A percentile compares a stretch with the other conserved stretches of the same genome.
These are phyloP conservation scores for Elsinoe batatas DNA, from an alignment of 2,329 filamentous ascomycete species.

Conservation along the genomic window DNA sequence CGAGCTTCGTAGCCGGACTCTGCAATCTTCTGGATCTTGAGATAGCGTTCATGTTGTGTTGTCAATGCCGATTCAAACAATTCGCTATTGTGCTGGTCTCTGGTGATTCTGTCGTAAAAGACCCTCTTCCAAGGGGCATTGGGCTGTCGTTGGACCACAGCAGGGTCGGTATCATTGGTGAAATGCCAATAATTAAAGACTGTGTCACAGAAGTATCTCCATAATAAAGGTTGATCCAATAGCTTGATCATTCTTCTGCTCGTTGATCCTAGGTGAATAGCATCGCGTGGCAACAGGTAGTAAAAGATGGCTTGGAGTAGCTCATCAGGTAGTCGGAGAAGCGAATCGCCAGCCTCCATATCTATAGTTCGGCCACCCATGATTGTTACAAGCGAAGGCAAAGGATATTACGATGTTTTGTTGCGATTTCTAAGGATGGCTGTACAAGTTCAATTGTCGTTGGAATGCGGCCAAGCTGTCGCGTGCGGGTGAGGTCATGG, in stretches of 20 bases:
- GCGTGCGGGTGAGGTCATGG: conserved; percentile 7
- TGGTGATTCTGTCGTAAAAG: conserved; percentile 28
- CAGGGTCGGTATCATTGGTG: conserved; percentile 46
- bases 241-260: conserved; percentile 56
- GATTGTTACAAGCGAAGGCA: neutral
- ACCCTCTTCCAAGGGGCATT: conserved; percentile 54
- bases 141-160: conserved; percentile 39
- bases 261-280: conserved; percentile 42
- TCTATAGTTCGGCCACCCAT: conserved; percentile 2
- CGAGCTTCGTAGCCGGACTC: conserved; percentile 72
- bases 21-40: conserved; percentile 61
- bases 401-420: neutral
- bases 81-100: conserved; percentile 26
- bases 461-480: neutral
- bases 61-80: conserved; percentile 57
- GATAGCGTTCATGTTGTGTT: conserved; percentile 60
- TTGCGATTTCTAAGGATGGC: neutral
- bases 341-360: neutral
- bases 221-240: conserved; percentile 63
- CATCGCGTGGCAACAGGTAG: conserved; percentile 46
- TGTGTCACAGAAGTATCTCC: conserved; percentile 63
- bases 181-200: conserved; percentile 68
- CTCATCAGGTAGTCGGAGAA: conserved; percentile 60
- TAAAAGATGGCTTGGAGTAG: conserved; percentile 70
- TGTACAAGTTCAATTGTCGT: neutral